Percentiles rank a stretch among this genome's conserved stretches.
Conservation (phyloP, 2,329 filamentous ascomycete species). For the Colletotrichum sidae region DNA sequence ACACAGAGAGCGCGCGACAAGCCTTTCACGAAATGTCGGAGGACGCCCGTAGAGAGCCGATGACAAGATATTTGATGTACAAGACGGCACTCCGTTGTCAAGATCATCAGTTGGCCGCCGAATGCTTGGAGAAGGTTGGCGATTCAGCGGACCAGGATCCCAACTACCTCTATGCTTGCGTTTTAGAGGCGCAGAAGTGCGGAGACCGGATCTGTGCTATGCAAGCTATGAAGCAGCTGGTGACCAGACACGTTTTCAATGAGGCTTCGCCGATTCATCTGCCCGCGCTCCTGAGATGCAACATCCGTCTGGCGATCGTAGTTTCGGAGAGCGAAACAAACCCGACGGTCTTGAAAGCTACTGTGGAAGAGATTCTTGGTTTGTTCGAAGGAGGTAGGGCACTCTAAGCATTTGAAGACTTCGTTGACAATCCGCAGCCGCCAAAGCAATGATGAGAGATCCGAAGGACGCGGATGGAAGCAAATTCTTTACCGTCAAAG, state of each 20-base stretch:
- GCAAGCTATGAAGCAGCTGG: constrained; percentile 49
- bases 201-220: constrained; percentile 70
- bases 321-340: constrained; percentile 47
- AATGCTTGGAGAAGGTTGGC: constrained; percentile 72
- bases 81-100: constrained; percentile 73
- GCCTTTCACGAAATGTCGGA: constrained; percentile 71
- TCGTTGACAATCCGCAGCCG: constrained; percentile 47
- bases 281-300: constrained; percentile 58
- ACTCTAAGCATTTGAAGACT: not conserved
- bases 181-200: constrained; percentile 77
- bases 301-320: constrained; percentile 61
- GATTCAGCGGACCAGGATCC: constrained; percentile 63
- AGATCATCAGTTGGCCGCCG: constrained; percentile 68
- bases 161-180: constrained; percentile 82
- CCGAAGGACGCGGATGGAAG: constrained; percentile 53
- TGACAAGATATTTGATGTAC: constrained; percentile 81
- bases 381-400: constrained; percentile 58
- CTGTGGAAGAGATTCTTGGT: constrained; percentile 63
- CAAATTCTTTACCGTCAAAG: constrained; percentile 68
- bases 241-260: constrained; percentile 42
- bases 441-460: constrained; percentile 53
- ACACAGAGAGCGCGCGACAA: constrained; percentile 64
- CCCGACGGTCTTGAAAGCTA: not conserved
- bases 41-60: constrained; percentile 66
- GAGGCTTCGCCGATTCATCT: constrained; percentile 44